phyloP scores from a whole-genome alignment of 495 filamentous ascomycete genomes.

The Penicillium roqueforti region DNA sequence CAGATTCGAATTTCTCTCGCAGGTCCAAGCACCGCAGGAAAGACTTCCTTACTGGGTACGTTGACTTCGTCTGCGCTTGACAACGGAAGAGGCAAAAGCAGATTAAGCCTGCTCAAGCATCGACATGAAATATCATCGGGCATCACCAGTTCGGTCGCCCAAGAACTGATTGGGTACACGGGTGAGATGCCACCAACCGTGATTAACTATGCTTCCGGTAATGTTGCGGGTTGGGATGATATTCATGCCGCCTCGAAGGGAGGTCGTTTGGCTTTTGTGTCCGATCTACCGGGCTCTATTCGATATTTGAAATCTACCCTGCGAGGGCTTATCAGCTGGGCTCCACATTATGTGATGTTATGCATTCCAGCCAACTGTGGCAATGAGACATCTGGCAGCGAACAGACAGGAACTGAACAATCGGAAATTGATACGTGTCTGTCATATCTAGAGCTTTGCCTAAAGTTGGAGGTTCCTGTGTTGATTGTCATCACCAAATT shows the following conservation, averaged over 20 bases:
- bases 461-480: constrained; percentile 70
- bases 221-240: constrained; percentile 91
- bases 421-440: constrained; percentile 64
- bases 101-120: constrained; percentile 84
- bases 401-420: constrained; percentile 46
- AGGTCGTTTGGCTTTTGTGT: constrained; percentile 78
- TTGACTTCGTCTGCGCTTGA: constrained; percentile 83
- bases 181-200: constrained; percentile 40
- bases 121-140: constrained; percentile 91
- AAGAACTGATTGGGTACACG: constrained; percentile 84
- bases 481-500: constrained; percentile 85
- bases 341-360: constrained; percentile 86
- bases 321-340: constrained; percentile 88
- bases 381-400: constrained; percentile 44
- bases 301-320: constrained; percentile 84
- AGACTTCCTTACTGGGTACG: constrained; percentile 85
- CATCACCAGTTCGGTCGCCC: constrained; percentile 86
- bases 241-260: constrained; percentile 72
- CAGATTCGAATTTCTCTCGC: constrained; percentile 90
- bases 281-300: constrained; percentile 86
- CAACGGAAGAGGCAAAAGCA: constrained; percentile 85
- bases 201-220: constrained; percentile 80
- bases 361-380: constrained; percentile 81
- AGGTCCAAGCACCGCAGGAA: constrained; percentile 88
- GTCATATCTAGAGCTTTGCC: constrained; percentile 81